A percentile compares a stretch with the other conserved stretches of the same genome.
Conservation (phyloP, 208 protist species). For the Crithidia sp. region DNA sequence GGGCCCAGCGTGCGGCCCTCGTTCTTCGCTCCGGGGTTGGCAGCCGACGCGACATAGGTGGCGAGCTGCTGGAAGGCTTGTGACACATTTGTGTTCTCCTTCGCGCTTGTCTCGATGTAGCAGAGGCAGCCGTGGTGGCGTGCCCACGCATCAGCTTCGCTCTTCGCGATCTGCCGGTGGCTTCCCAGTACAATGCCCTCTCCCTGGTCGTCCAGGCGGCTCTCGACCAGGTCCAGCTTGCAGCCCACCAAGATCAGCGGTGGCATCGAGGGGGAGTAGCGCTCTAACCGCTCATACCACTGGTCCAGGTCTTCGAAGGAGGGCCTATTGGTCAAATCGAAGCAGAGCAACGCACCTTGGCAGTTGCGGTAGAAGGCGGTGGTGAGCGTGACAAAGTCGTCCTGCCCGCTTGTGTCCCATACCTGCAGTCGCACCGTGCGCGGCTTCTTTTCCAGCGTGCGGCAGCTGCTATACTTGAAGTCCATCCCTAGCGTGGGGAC, state of each 20-base stretch:
- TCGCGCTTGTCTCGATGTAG: constrained; percentile 90
- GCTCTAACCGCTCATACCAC: constrained; percentile 79
- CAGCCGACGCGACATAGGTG: constrained; percentile 66
- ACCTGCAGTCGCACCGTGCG: constrained; percentile 85
- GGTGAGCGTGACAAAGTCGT: constrained; percentile 90
- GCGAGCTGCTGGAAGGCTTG: constrained; percentile 86
- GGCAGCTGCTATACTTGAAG: constrained; percentile 86
- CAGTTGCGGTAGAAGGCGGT: constrained; percentile 94
- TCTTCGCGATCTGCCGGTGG: constrained; percentile 75
- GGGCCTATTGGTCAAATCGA: constrained; percentile 95
- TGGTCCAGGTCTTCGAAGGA: constrained; percentile 90
- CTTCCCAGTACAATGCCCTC: constrained; percentile 80
- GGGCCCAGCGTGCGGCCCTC: constrained; percentile 26
- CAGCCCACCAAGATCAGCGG: constrained; percentile 87
- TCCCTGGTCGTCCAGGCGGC: constrained; percentile 44
- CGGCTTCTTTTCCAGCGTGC: constrained; percentile 72
- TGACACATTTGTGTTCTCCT: constrained; percentile 88
- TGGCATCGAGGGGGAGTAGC: constrained; percentile 64
- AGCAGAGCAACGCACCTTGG: constrained; percentile 94
- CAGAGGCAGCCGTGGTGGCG: constrained; percentile 72
- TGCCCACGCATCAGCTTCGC: constrained; percentile 87
- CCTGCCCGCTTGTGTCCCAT: constrained; percentile 92
- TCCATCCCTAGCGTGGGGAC: constrained; percentile 89
- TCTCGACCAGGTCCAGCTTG: constrained; percentile 85
- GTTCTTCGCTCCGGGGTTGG: constrained; percentile 36